A percentile compares a stretch with the other conserved stretches of the same genome.
Conservation (phyloP, 2,329 filamentous ascomycete genomes). For the Aspergillus pseudoterreus region DNA sequence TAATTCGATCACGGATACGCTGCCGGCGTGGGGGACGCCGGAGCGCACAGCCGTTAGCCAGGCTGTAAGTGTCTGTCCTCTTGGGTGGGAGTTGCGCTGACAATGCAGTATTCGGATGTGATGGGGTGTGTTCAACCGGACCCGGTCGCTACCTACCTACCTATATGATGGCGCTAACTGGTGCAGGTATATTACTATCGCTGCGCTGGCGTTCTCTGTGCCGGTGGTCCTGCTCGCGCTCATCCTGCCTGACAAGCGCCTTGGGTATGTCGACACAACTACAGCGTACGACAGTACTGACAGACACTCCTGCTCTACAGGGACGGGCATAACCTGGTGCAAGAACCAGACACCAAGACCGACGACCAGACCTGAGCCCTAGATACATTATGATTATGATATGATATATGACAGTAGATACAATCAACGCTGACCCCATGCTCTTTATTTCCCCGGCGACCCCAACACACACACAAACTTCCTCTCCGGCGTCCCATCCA, state of each 20-base stretch:
- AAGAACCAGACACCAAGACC: neutral
- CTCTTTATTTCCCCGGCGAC: slow-evolving; percentile 24
- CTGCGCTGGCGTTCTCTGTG: slow-evolving; percentile 25
- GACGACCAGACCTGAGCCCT: neutral
- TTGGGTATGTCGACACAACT: slow-evolving; percentile 15
- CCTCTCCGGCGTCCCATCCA: slow-evolving; percentile 25
- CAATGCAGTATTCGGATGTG: slow-evolving; percentile 26
- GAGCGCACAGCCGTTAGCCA: slow-evolving; percentile 42
- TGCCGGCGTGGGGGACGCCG: slow-evolving; percentile 40
- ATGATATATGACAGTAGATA: neutral
- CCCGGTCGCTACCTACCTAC: too few species aligned
- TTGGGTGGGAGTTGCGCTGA: slow-evolving; percentile 5
- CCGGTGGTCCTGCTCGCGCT: slow-evolving; percentile 24
- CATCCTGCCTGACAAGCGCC: slow-evolving; percentile 25
- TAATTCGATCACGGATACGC: slow-evolving; percentile 44
- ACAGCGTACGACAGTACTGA: neutral
- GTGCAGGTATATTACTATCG: slow-evolving; percentile 27
- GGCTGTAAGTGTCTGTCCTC: slow-evolving; percentile 24
- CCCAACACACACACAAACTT: slow-evolving; percentile 27
- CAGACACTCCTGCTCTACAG: too few species aligned
- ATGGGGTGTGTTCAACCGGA: slow-evolving; percentile 16
- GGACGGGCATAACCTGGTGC: slow-evolving; percentile 19
- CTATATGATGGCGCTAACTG: slow-evolving; percentile 3
- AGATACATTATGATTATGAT: neutral
- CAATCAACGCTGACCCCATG: neutral